A percentile compares a stretch with the other conserved stretches of the same genome.
Evolutionary conservation across 441 rosid species (phyloP).

Genomic region (Jatropha podagrica): DNA sequence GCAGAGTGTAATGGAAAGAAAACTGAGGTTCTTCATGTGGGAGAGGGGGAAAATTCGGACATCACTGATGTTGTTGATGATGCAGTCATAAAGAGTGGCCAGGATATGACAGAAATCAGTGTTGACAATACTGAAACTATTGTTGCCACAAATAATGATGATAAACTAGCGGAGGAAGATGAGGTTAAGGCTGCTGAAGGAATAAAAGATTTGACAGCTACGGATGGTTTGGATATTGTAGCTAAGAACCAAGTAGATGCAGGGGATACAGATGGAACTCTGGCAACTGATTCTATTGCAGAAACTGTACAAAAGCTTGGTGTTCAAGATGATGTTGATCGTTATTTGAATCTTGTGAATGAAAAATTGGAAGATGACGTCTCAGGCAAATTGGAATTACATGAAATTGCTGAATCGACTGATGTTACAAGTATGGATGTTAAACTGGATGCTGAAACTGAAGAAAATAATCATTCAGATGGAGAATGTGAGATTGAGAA

Average conservation of each 20-base stretch:
- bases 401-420: constrained; percentile 20
- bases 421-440: constrained; percentile 27
- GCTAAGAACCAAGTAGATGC: constrained; percentile 31
- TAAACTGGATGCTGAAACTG: constrained; percentile 34
- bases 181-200: constrained; percentile 21
- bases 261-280: constrained; percentile 30
- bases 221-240: constrained; percentile 15
- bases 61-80: constrained; percentile 2
- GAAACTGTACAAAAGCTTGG: constrained; percentile 18
- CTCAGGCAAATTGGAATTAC: constrained; percentile 13
- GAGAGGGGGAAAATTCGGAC: constrained; percentile 10
- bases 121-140: constrained; percentile 6
- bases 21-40: constrained; percentile 16
- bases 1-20: constrained; percentile 23
- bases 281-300: constrained; percentile 21
- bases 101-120: constrained; percentile 18
- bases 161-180: constrained; percentile 9
- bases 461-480: constrained; percentile 29
- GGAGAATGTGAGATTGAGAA: constrained; percentile 39
- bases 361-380: constrained; percentile 18
- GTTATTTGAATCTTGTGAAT: background rate
- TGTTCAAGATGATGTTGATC: constrained; percentile 23
- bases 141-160: background rate
- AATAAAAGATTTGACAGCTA: constrained; percentile 12
- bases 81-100: constrained; percentile 4